Base-by-base conservation (phyloP, 2,329 filamentous ascomycete species). In the Cladophialophora bantiana region DNA sequence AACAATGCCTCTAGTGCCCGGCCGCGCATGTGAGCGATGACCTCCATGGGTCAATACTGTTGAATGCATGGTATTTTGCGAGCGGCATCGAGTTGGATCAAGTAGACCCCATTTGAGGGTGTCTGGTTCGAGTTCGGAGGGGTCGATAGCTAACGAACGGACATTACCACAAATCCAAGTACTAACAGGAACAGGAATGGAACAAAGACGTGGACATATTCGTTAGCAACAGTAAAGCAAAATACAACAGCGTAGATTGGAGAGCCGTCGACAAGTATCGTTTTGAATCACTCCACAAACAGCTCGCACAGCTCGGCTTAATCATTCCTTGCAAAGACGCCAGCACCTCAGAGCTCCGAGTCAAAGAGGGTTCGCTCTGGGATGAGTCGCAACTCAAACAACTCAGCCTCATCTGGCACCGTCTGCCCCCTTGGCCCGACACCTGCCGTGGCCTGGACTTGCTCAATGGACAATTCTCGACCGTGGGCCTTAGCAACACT, bases 401-500 rank as follows among this genome's bases (percentile, higher is more conserved):
- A 20, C 84, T 93, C 59, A 88, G 86, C 71, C 80, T 87, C 1
- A 83, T 86, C 48, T 94, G 91, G 92, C 92, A 94, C 76, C 83
- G 83, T 4, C 83, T 95, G 3, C 80, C 81, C 20, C 89, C 91
- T 0, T 94, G 91, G 91, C 69, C 81, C 0, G 92, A 94, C 74
- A 79, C 79, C 13, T 77, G 81, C 1, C 72, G 70, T 0, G 91
- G 90, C 0, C 77, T 94, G 20, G 74, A 77, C 1, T 75, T 80
- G 53, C 78, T 94, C 31, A 86, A 85, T 52, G 83, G 83, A 40
- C 78, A 78, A 9, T 86, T 87, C 74, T 78, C 80, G 54, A 91
- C 89, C 0, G 83, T 86, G 48, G 92, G 90, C 0, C 80, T 94
- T 31, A 91, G 89, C 34, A 95, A 95, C 75, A 91, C 90, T 36